These are phyloP conservation scores for Silene uniflora DNA, from an alignment of 148 eudicot species.

Conservation along the genomic window DNA sequence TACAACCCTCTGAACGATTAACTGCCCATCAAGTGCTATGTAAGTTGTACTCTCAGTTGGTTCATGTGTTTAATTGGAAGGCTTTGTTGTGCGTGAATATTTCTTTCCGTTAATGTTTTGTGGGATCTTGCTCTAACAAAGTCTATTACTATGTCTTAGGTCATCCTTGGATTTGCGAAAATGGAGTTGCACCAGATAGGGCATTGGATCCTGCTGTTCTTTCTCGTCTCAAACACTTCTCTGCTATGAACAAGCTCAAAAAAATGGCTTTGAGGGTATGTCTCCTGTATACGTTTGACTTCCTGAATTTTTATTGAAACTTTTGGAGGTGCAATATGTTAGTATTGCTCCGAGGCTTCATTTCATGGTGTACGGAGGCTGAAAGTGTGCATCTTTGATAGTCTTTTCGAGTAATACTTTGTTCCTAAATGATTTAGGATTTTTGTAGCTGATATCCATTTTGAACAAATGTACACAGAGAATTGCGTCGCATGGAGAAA, in stretches of 20 bases:
- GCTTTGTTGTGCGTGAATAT: neutral
- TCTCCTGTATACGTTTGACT: neutral
- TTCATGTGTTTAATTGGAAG: neutral
- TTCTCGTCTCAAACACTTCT: conserved; percentile 91
- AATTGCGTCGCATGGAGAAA: neutral
- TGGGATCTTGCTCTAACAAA: neutral
- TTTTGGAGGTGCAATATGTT: neutral
- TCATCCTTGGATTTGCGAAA: conserved; percentile 99
- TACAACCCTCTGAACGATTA: conserved; percentile 59
- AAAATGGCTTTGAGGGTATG: conserved; percentile 98
- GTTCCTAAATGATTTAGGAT: too few relatives aligned
- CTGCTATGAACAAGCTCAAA: conserved; percentile 96
- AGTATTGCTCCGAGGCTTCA: too few relatives aligned
- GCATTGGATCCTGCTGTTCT: conserved; percentile 93
- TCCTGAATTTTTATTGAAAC: neutral
- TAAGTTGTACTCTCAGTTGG: conserved; percentile 34
- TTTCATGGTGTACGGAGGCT: too few relatives aligned
- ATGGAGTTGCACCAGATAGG: conserved; percentile 97
- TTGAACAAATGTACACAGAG: neutral
- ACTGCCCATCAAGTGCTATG: conserved; percentile 97
- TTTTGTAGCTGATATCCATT: neutral
- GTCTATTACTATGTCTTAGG: conserved; percentile 36
- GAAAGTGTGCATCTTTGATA: neutral
- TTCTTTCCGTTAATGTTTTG: neutral
- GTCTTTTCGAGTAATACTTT: neutral